phyloP scores from a whole-genome alignment of 441 rosid genomes.

The Pelargonium myrrhifolium region DNA sequence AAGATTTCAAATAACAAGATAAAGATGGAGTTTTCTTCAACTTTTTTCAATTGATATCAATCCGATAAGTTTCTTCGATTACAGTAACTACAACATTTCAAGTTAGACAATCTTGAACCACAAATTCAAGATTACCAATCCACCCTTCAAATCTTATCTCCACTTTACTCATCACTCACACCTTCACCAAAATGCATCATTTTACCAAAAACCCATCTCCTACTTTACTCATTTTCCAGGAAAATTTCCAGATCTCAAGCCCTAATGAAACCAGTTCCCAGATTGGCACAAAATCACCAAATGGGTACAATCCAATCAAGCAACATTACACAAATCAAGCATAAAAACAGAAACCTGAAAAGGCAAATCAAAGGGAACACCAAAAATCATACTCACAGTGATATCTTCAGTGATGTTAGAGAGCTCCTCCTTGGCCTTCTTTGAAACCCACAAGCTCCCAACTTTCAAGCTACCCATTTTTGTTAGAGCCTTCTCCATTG shows the following conservation, averaged over 20 bases:
- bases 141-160: no score
- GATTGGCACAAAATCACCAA: not conserved
- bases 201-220: not conserved
- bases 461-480: conserved; percentile 31
- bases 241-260: not conserved
- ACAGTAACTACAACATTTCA: no score
- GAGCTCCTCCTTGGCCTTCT: conserved; percentile 78
- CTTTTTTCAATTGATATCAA: no score
- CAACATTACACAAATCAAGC: not conserved
- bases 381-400: conserved; percentile 39
- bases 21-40: no score
- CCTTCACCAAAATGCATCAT: not conserved
- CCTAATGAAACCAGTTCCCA: not conserved
- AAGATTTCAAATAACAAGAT: no score
- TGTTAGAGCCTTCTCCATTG: conserved; percentile 83
- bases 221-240: not conserved
- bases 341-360: no score
- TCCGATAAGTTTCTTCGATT: no score
- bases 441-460: conserved; percentile 75
- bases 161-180: not conserved
- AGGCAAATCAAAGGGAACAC: no score
- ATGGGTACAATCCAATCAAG: not conserved
- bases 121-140: no score
- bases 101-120: no score
- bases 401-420: conserved; percentile 65